Percentiles rank a stretch among this genome's conserved stretches.
Conservation (phyloP, 768 basidiomycete genomes). For the Artomyces pyxidatus region DNA sequence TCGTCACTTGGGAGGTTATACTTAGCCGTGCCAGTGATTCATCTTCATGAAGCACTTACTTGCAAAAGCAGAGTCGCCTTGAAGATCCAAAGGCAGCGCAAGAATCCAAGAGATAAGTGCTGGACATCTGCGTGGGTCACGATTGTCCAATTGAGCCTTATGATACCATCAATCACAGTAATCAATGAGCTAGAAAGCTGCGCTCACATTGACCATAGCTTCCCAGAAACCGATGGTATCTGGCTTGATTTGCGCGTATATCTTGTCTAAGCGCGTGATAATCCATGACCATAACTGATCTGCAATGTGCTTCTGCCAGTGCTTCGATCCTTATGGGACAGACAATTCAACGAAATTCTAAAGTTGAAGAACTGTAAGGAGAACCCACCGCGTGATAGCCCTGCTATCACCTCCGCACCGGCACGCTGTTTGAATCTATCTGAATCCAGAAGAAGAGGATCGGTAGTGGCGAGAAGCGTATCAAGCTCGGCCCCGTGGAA, state of each 20-base stretch:
- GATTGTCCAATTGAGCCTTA: slow-evolving; percentile 41
- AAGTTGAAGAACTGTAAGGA: neutral
- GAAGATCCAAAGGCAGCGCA: slow-evolving; percentile 71
- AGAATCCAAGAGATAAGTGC: slow-evolving; percentile 73
- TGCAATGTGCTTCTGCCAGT: slow-evolving; percentile 57
- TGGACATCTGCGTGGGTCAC: slow-evolving; percentile 74
- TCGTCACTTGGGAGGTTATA: slow-evolving; percentile 74
- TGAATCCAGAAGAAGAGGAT: slow-evolving; percentile 51
- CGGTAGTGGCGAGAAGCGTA: slow-evolving; percentile 44
- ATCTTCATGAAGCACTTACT: slow-evolving; percentile 51
- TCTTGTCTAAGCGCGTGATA: slow-evolving; percentile 45
- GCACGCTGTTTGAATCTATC: slow-evolving; percentile 87
- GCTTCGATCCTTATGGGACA: slow-evolving; percentile 58
- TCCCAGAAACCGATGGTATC: slow-evolving; percentile 80
- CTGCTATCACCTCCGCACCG: slow-evolving; percentile 64
- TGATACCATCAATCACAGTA: neutral
- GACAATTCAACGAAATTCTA: slow-evolving; percentile 1
- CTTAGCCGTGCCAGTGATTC: too few species aligned
- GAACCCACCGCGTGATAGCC: slow-evolving; percentile 59
- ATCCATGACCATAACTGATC: slow-evolving; percentile 70
- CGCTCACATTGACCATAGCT: slow-evolving; percentile 46
- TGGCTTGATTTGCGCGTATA: slow-evolving; percentile 73
- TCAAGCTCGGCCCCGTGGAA: slow-evolving; percentile 48
- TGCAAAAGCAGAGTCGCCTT: slow-evolving; percentile 79
- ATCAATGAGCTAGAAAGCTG: neutral